A percentile compares a stretch with the other conserved stretches of the same genome.
These are phyloP conservation scores for Thraustochytrium sp. DNA, from an alignment of 352 stramenopile genomes.

Conservation along the genomic window DNA sequence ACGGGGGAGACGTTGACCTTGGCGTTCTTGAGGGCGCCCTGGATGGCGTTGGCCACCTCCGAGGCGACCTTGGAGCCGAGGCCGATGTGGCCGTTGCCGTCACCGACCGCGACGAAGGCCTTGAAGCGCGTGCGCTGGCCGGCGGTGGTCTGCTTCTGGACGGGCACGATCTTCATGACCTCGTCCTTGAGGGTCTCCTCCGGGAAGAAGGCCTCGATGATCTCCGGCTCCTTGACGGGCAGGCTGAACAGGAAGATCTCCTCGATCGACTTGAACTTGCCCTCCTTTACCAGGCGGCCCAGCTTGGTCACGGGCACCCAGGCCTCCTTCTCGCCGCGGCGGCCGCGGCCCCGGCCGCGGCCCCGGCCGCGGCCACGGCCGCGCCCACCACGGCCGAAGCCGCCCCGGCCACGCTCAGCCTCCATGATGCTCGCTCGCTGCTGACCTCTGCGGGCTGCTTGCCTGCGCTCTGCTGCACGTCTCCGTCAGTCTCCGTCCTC, in stretches of 20 bases:
- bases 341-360: constrained; percentile 5
- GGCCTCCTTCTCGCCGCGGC: constrained; percentile 24
- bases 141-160: constrained; percentile 99
- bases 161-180: constrained; percentile 99
- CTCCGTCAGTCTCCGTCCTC: neutral
- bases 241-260: constrained; percentile 99
- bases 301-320: constrained; percentile 99
- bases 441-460: neutral
- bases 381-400: constrained; percentile 1
- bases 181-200: constrained; percentile 92
- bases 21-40: constrained; percentile 96
- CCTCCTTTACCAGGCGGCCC: constrained; percentile 97
- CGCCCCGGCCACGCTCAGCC: neutral
- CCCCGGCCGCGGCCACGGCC: constrained; percentile 8
- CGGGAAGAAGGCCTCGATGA: constrained; percentile 98
- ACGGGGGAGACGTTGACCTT: constrained; percentile 98
- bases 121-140: constrained; percentile 99
- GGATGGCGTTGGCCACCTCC: constrained; percentile 98
- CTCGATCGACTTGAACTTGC: constrained; percentile 97
- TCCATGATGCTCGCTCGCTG: neutral
- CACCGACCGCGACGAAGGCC: constrained; percentile 97
- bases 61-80: constrained; percentile 98
- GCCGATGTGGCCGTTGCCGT: constrained; percentile 96
- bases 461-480: neutral
- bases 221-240: constrained; percentile 98